A percentile compares a stretch with the other conserved stretches of the same genome.
These are phyloP conservation scores for Helotiales sp. DNA, from an alignment of 2,329 filamentous ascomycete genomes.

Conservation along the genomic window DNA sequence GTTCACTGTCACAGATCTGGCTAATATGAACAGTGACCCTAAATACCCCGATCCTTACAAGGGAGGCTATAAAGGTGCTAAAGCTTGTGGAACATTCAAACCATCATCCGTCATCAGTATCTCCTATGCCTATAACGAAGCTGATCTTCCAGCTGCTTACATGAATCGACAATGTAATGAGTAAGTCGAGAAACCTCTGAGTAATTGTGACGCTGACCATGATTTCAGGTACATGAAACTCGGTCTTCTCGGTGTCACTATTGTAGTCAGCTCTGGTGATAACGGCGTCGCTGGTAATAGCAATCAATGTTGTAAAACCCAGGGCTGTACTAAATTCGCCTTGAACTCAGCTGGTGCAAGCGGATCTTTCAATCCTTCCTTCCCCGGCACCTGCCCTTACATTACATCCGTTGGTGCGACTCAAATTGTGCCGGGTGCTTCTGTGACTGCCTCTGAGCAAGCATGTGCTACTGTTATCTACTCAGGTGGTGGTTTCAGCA, in stretches of 20 bases:
- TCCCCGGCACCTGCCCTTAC: slow-evolving; percentile 66
- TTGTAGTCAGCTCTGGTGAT: slow-evolving; percentile 10
- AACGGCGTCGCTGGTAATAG: slow-evolving; percentile 34
- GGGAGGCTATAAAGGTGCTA: background rate
- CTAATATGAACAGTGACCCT: background rate
- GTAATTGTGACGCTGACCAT: too few relatives aligned
- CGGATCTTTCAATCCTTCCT: slow-evolving; percentile 45
- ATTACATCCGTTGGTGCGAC: slow-evolving; percentile 68
- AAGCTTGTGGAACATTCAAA: background rate
- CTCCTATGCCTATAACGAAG: slow-evolving; percentile 5
- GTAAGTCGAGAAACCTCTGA: slow-evolving; percentile 37
- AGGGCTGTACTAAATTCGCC: slow-evolving; percentile 22
- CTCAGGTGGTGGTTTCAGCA: background rate
- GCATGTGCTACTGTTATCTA: background rate
- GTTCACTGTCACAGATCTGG: background rate
- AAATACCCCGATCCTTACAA: background rate
- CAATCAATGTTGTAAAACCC: slow-evolving; percentile 15
- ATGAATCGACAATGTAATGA: slow-evolving; percentile 6
- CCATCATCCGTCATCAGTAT: background rate
- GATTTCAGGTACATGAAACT: slow-evolving; percentile 1
- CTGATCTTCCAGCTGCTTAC: background rate
- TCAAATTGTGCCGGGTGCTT: slow-evolving; percentile 33
- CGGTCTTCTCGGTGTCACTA: slow-evolving; percentile 1
- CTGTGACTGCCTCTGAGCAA: background rate
- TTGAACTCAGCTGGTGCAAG: slow-evolving; percentile 7